Evolutionary conservation across 1,139 yeast genomes (phyloP).

Genomic region (Groenewaldozyma auringiensis): DNA sequence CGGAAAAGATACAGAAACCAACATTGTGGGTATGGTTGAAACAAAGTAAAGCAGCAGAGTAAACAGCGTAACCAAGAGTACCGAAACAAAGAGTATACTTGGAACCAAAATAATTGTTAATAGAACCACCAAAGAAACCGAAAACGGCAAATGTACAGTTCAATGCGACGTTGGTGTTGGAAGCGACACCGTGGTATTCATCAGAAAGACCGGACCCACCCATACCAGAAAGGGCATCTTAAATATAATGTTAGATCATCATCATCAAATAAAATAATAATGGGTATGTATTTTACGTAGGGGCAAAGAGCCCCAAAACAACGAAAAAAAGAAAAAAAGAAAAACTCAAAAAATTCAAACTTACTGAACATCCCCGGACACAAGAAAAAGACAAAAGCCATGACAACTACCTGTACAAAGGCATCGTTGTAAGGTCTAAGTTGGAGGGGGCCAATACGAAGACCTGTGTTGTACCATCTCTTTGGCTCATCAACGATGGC

Average conservation of each 20-base stretch:
- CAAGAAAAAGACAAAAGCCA: slow-evolving; percentile 27
- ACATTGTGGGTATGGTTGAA: slow-evolving; percentile 42
- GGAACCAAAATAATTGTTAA: slow-evolving; percentile 48
- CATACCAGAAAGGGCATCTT: slow-evolving; percentile 44
- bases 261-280: not conserved
- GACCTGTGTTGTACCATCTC: slow-evolving; percentile 19
- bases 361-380: slow-evolving; percentile 43
- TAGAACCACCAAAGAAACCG: slow-evolving; percentile 56
- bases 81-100: slow-evolving; percentile 45
- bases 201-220: slow-evolving; percentile 42
- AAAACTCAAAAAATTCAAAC: not conserved
- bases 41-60: slow-evolving; percentile 45
- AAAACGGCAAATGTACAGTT: slow-evolving; percentile 45
- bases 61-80: slow-evolving; percentile 50
- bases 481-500: slow-evolving; percentile 11
- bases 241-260: not conserved
- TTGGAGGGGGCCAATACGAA: slow-evolving; percentile 13
- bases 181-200: slow-evolving; percentile 37
- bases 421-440: slow-evolving; percentile 20
- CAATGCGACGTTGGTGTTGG: slow-evolving; percentile 48
- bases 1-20: slow-evolving; percentile 52
- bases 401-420: slow-evolving; percentile 24
- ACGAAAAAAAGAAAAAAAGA: not conserved
- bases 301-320: too few relatives aligned
- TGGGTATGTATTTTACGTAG: too few relatives aligned